phyloP scores from a whole-genome alignment of 129 eudicot genomes.

The Sambucus nigra region DNA sequence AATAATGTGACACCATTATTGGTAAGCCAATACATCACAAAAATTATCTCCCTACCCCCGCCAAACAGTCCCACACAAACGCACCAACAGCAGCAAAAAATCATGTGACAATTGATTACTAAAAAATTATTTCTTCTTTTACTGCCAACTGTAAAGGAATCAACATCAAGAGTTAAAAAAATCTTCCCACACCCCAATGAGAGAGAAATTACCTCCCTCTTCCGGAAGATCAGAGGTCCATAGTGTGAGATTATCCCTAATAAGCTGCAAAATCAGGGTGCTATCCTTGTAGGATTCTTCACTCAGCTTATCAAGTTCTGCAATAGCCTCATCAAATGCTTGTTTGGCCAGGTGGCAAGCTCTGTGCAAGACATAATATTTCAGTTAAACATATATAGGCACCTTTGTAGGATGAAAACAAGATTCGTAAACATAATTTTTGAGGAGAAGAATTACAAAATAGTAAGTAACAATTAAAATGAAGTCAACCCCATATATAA shows the following conservation, averaged over 20 bases:
- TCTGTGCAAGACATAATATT: slow-evolving; percentile 13
- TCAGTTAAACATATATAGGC: slow-evolving; percentile 1
- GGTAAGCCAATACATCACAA: too few species aligned
- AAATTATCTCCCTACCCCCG: too few species aligned
- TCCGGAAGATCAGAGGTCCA: slow-evolving; percentile 52
- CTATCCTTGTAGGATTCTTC: slow-evolving; percentile 55
- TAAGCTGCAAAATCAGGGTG: slow-evolving; percentile 49
- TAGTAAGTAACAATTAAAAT: not conserved
- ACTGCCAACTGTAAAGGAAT: too few species aligned
- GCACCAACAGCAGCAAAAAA: too few species aligned
- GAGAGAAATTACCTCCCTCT: slow-evolving; percentile 41
- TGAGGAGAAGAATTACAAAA: not conserved
- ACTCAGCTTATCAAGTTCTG: slow-evolving; percentile 47
- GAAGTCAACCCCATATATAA: too few species aligned
- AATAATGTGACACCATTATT: too few species aligned
- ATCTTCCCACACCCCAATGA: too few species aligned
- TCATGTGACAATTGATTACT: too few species aligned
- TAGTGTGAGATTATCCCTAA: slow-evolving; percentile 48
- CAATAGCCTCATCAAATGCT: slow-evolving; percentile 57
- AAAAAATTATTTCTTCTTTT: too few species aligned
- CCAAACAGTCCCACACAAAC: too few species aligned
- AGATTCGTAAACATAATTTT: not conserved
- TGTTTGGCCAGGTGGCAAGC: slow-evolving; percentile 50
- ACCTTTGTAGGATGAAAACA: not conserved
- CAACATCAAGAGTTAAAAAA: too few species aligned